These are phyloP conservation scores for Phytomonas sp. DNA, from an alignment of 208 protist species.

Conservation along the genomic window DNA sequence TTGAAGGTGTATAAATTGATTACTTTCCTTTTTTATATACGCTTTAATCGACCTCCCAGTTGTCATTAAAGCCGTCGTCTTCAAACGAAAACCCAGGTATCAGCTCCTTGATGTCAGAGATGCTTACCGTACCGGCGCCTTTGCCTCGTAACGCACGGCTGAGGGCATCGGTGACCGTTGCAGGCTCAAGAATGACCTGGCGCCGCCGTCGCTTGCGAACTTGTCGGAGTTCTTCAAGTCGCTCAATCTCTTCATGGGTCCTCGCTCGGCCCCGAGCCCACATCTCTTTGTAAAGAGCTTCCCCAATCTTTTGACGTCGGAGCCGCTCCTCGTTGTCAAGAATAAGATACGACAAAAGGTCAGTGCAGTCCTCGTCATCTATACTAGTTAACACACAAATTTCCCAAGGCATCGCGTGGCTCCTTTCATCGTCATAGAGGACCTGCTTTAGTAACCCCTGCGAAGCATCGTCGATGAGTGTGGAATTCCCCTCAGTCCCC, in stretches of 20 bases:
- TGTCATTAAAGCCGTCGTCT: conserved; percentile 17
- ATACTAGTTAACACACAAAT: conserved; percentile 60
- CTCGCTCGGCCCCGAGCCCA: conserved; percentile 66
- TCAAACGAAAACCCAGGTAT: conserved; percentile 53
- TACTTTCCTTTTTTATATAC: neutral
- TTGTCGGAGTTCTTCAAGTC: conserved; percentile 33
- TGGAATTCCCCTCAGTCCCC: neutral
- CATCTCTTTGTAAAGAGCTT: conserved; percentile 54
- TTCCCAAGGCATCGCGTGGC: conserved; percentile 77
- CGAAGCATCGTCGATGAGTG: neutral
- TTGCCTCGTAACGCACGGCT: conserved; percentile 51
- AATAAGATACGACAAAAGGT: conserved; percentile 65
- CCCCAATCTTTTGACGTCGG: conserved; percentile 55
- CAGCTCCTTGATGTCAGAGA: conserved; percentile 74
- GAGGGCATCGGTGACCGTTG: conserved; percentile 47
- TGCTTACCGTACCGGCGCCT: conserved; percentile 46
- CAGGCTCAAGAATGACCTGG: conserved; percentile 30
- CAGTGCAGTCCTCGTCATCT: conserved; percentile 46
- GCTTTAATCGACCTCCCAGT: neutral
- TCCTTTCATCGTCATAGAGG: conserved; percentile 61
- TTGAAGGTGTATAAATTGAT: neutral
- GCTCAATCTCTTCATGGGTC: conserved; percentile 58
- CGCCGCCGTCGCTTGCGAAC: conserved; percentile 40
- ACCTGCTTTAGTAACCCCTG: conserved; percentile 30
- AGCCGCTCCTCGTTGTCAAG: conserved; percentile 81